Percentiles rank a stretch among this genome's conserved stretches.
phyloP scores from a whole-genome alignment of 805 yeast species.

The Saccharomycopsis sp. region DNA sequence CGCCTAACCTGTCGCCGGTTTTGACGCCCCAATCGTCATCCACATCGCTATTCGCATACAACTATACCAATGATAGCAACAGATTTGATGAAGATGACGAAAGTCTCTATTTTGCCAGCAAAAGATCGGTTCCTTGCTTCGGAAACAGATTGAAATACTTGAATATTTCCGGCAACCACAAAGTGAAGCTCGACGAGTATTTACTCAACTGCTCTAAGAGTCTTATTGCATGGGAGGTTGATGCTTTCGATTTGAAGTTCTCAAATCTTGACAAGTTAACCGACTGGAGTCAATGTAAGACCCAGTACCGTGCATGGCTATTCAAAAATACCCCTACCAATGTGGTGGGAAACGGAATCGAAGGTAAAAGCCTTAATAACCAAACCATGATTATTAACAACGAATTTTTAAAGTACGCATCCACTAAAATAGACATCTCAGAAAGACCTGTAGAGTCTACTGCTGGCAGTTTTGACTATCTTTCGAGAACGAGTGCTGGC shows the following conservation, averaged over 20 bases:
- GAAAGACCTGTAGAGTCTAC: background rate
- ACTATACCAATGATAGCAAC: background rate
- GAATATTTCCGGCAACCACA: constrained; percentile 6
- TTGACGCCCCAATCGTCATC: background rate
- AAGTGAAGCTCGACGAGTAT: background rate
- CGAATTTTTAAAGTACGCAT: constrained; percentile 13
- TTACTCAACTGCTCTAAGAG: background rate
- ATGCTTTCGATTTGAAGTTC: background rate
- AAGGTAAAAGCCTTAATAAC: constrained; percentile 6
- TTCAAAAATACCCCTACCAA: background rate
- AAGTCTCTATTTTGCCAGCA: background rate
- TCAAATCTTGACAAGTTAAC: background rate
- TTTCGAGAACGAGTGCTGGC: background rate
- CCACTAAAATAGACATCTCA: constrained; percentile 9
- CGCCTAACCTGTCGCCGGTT: background rate
- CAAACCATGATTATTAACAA: constrained; percentile 2
- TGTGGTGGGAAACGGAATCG: background rate
- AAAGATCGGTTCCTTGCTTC: background rate
- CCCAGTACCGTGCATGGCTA: constrained; percentile 14
- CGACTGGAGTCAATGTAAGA: constrained; percentile 9
- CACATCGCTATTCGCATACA: background rate
- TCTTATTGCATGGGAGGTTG: background rate
- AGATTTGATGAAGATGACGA: constrained; percentile 1
- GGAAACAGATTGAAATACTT: background rate
- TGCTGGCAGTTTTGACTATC: background rate